Evolutionary conservation across 164 flowering plant species (phyloP).

Genomic region (Aristolochia contorta): DNA sequence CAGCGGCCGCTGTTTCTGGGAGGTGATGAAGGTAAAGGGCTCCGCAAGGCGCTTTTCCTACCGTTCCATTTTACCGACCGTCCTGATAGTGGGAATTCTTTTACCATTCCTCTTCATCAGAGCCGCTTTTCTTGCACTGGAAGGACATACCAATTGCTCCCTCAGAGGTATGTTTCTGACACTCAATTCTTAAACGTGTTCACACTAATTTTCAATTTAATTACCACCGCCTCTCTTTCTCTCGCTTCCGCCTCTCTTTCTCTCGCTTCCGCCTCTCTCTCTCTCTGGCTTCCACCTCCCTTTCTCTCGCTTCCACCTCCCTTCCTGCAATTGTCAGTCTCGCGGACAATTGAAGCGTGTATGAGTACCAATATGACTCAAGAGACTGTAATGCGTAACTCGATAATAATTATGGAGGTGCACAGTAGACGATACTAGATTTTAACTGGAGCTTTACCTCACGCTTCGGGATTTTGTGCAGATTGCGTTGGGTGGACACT

Average conservation of each 20-base stretch:
- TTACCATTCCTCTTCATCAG: constrained; percentile 55
- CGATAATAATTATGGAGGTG: no score
- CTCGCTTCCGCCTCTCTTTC: no score
- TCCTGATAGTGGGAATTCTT: constrained; percentile 30
- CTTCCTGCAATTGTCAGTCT: neutral
- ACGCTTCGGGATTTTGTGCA: constrained; percentile 10
- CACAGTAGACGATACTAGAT: no score
- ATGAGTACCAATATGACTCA: no score
- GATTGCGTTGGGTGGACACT: constrained; percentile 41
- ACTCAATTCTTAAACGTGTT: no score
- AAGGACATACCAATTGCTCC: constrained; percentile 40
- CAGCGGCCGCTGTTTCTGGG: constrained; percentile 9
- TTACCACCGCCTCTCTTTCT: neutral
- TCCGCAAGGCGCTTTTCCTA: constrained; percentile 26
- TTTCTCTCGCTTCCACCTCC: neutral
- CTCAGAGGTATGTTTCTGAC: constrained; percentile 1
- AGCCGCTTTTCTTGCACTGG: constrained; percentile 43
- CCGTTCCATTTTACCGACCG: constrained; percentile 30
- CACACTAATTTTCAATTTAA: no score
- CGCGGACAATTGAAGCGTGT: no score
- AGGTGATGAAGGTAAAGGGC: constrained; percentile 28
- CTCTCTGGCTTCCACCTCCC: neutral
- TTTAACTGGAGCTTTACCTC: neutral
- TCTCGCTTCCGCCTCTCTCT: neutral
- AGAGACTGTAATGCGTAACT: no score